Evolutionary conservation across 164 flowering plant genomes (phyloP).

Genomic region (Vitis vinifera): ASM3070453v1 NC_081819.1:14404001-14404500

Average conservation of each 20-base stretch:
- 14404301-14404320: constrained; percentile 94
- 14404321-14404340: constrained; percentile 78
- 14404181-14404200: constrained; percentile 96
- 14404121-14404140: constrained; percentile 88
- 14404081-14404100: constrained; percentile 64
- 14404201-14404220: constrained; percentile 89
- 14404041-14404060: too few relatives aligned
- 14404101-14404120: constrained; percentile 83
- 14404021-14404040: too few relatives aligned
- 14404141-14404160: constrained; percentile 94
- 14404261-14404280: constrained; percentile 87
- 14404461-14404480: constrained; percentile 90
- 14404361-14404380: constrained; percentile 87
- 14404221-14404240: constrained; percentile 85
- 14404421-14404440: constrained; percentile 91
- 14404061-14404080: too few relatives aligned
- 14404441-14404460: constrained; percentile 70
- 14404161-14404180: constrained; percentile 85
- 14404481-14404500: constrained; percentile 85
- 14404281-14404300: constrained; percentile 91
- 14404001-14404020: too few relatives aligned
- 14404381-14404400: constrained; percentile 76
- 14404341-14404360: constrained; percentile 87
- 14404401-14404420: constrained; percentile 93
- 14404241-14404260: constrained; percentile 69